Conservation (phyloP, 108 stramenopile genomes). For the Discostella stelligeroides region DNA sequence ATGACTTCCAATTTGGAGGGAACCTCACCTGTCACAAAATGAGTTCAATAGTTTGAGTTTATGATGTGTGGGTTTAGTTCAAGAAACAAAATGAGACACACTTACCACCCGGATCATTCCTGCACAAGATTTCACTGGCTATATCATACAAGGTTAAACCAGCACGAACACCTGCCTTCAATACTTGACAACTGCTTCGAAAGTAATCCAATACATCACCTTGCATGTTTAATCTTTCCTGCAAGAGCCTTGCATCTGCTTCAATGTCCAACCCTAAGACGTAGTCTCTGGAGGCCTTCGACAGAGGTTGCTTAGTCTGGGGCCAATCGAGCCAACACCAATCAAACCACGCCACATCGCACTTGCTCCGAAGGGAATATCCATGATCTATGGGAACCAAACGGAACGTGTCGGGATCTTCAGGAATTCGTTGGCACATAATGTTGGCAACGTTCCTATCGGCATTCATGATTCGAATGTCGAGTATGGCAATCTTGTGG, state of each 20-base stretch:
- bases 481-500: slow-evolving; percentile 96
- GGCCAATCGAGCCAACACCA: slow-evolving; percentile 99
- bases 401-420: slow-evolving; percentile 68
- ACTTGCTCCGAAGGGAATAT: slow-evolving; percentile 88
- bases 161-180: slow-evolving; percentile 75
- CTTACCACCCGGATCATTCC: slow-evolving; percentile 66
- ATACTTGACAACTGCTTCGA: slow-evolving; percentile 66
- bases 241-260: slow-evolving; percentile 66
- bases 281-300: slow-evolving; percentile 63
- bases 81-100: neutral
- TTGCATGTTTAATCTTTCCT: slow-evolving; percentile 67
- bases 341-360: slow-evolving; percentile 97
- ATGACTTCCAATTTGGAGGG: slow-evolving; percentile 79
- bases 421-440: slow-evolving; percentile 75
- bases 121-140: slow-evolving; percentile 76
- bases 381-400: slow-evolving; percentile 99
- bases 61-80: neutral
- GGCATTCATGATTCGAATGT: slow-evolving; percentile 96
- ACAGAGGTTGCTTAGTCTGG: slow-evolving; percentile 86
- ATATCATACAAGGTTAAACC: slow-evolving; percentile 85
- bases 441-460: slow-evolving; percentile 97
- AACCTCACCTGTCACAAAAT: slow-evolving; percentile 57
- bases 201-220: slow-evolving; percentile 78
- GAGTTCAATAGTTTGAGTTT: neutral
- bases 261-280: slow-evolving; percentile 78